A percentile compares a stretch with the other conserved stretches of the same genome.
Evolutionary conservation across 176 grass and related monocot genomes (phyloP).

Genomic region (Eleusine indica): DNA sequence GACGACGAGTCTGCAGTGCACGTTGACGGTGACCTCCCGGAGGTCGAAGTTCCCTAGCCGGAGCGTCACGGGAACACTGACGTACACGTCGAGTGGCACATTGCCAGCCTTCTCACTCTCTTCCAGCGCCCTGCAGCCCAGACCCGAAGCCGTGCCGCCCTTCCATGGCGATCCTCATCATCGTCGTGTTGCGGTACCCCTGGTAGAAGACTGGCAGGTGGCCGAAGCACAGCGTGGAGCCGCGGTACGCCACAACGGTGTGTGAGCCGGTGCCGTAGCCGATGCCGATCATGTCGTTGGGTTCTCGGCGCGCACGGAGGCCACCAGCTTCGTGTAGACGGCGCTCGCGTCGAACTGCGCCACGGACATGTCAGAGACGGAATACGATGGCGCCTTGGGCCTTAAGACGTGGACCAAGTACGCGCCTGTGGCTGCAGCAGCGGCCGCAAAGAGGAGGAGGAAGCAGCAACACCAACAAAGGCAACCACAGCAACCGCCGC

Average conservation of each 20-base stretch:
- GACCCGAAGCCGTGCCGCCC: slow-evolving; percentile 48
- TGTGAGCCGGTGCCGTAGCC: slow-evolving; percentile 48
- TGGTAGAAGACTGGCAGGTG: slow-evolving; percentile 66
- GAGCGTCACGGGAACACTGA: slow-evolving; percentile 61
- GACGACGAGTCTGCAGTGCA: slow-evolving; percentile 68
- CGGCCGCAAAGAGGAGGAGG: slow-evolving; percentile 55
- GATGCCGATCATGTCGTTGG: slow-evolving; percentile 83
- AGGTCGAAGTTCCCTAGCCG: slow-evolving; percentile 17
- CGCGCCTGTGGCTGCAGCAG: background rate
- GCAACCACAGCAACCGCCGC: slow-evolving; percentile 50
- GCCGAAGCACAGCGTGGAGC: slow-evolving; percentile 59
- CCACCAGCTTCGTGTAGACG: slow-evolving; percentile 58
- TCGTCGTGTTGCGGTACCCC: slow-evolving; percentile 68
- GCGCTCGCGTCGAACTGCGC: slow-evolving; percentile 53
- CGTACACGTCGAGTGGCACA: slow-evolving; percentile 67
- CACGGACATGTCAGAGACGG: slow-evolving; percentile 59
- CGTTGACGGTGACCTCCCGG: slow-evolving; percentile 51
- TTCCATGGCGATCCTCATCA: slow-evolving; percentile 71
- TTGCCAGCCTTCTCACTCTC: slow-evolving; percentile 60
- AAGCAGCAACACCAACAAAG: slow-evolving; percentile 70
- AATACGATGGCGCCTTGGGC: slow-evolving; percentile 71
- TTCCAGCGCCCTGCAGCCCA: slow-evolving; percentile 58
- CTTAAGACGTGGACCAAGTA: slow-evolving; percentile 50
- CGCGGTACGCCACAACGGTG: slow-evolving; percentile 62
- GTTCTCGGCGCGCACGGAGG: slow-evolving; percentile 73